Percentiles rank a stretch among this genome's conserved stretches.
Conservation (phyloP, 2,329 filamentous ascomycete species). For the Pseudocercospora pini-densiflorae region DNA sequence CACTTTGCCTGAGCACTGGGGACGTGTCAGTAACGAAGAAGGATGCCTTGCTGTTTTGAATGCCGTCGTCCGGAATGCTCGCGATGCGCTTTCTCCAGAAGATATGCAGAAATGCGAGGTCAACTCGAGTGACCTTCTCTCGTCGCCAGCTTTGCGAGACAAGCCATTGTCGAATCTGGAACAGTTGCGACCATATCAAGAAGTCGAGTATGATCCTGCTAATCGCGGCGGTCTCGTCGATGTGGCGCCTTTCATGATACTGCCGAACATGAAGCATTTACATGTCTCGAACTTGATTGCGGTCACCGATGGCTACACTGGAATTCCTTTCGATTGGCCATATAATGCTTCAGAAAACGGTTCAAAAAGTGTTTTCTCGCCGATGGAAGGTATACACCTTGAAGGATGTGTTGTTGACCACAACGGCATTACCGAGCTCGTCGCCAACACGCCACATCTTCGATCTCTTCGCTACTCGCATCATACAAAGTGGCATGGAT, state of each 20-base stretch:
- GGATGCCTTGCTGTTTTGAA: neutral
- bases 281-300: constrained; percentile 11
- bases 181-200: constrained; percentile 8
- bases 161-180: constrained; percentile 10
- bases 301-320: constrained; percentile 15
- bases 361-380: neutral
- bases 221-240: constrained; percentile 5
- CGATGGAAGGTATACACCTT: constrained; percentile 13
- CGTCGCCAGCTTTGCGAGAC: neutral
- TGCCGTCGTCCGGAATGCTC: neutral
- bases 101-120: no score
- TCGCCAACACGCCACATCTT: constrained; percentile 11
- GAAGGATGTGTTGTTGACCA: constrained; percentile 16
- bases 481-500: constrained; percentile 19
- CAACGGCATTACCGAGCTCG: constrained; percentile 11
- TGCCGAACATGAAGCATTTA: constrained; percentile 16
- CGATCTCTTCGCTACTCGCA: constrained; percentile 18
- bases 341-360: neutral
- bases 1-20: neutral
- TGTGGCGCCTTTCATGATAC: constrained; percentile 12
- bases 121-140: neutral
- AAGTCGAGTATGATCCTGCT: neutral
- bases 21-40: neutral
- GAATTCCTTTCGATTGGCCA: constrained; percentile 14
- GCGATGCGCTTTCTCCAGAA: no score